Percentiles rank a stretch among this genome's conserved stretches.
Conservation (phyloP, 306 rosid genomes). For the Astragalus glycyphyllos region DNA sequence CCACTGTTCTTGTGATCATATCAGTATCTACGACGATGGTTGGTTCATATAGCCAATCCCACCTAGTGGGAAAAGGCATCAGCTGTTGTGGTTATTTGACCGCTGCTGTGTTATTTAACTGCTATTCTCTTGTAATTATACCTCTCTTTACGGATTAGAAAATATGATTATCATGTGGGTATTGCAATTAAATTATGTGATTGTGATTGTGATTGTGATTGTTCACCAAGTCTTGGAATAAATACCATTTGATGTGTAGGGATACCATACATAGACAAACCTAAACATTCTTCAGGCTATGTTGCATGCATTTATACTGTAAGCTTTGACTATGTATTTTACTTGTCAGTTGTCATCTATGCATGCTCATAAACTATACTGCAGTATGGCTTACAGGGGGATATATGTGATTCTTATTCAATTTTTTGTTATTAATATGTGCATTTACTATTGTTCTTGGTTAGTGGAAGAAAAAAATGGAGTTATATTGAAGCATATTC, state of each 20-base stretch:
- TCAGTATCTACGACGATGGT: not conserved
- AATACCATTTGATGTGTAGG: not conserved
- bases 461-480: not conserved
- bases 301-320: constrained; percentile 1
- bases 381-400: not conserved
- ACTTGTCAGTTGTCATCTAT: not conserved
- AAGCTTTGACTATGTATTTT: not conserved
- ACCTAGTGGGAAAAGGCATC: not conserved
- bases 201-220: constrained; percentile 20
- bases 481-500: constrained; percentile 21
- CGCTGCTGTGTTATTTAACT: not conserved
- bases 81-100: not conserved
- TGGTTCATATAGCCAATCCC: not conserved
- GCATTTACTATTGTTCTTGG: not conserved
- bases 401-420: not conserved
- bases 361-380: not conserved
- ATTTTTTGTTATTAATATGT: not conserved
- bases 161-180: not conserved
- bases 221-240: not conserved
- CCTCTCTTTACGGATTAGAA: not conserved
- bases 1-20: not conserved
- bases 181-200: not conserved
- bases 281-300: not conserved
- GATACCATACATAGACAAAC: not conserved
- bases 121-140: not conserved